Evolutionary conservation across 192 early-diverging fungal genomes (phyloP), one percentile per base, ranked within the genome.

Genomic region (Coemansia sp.): DNA sequence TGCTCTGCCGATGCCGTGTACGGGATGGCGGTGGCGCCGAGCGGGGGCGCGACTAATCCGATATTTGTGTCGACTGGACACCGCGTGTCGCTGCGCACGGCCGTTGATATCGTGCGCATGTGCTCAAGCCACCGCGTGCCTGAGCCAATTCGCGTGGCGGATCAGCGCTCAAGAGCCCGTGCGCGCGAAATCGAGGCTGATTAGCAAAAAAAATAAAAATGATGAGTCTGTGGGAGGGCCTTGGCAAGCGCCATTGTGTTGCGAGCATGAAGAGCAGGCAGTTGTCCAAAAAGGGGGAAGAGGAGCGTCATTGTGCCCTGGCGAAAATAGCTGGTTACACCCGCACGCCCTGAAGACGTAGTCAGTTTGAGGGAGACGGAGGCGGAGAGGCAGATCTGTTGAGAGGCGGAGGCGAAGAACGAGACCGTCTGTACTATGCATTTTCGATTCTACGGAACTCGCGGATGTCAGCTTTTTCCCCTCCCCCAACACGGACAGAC

Each of bases 121-220:
- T 91, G 89, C 57, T 90, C 87, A 25, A 53, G 70, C 10, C 88
- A 84, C 79, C 80, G 94, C 6, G 84, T 96, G 6, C 94, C 95
- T 0, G 96, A 98, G 70, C 96, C 96, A 4, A 94, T 97, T 62
- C 87, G 95, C 5, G 76, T 85, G 39, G 96, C 95, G n/a, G 96
- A 98, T 79, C 73, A 61, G 54, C 71, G 29, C 38, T 78, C 81
- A 42, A 49, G 74, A 32, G 60, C 62, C 7, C 43, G 60, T 0
- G 61, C 68, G 35, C 71, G 71, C 20, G 53, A 43, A n/a, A 67
- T 76, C 20, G 71, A 82, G 47, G 42, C 60, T 20, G 14, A 19
- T 2, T n/a, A n/a, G n/a, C n/a, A n/a, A n/a, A n/a, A n/a, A n/a
- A n/a, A n/a, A n/a, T n/a, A n/a, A n/a, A n/a, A 20, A 43, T 14